Evolutionary conservation across 192 early-diverging fungal genomes (phyloP).

Genomic region (Umbelopsis ramanniana): DNA sequence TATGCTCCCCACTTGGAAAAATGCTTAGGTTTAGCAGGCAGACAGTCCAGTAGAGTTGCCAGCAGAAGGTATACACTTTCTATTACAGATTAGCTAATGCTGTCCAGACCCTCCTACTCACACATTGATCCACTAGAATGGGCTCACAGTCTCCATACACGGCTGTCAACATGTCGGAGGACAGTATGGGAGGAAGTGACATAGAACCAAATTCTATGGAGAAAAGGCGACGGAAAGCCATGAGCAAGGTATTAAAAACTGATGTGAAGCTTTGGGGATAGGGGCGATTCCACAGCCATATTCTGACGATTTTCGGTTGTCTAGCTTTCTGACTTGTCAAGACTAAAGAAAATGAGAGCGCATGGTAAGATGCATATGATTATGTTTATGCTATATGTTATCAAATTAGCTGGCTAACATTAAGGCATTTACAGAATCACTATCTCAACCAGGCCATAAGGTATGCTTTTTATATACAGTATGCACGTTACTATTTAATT

Average conservation of each 20-base stretch:
- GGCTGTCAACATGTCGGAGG: conserved; percentile 25
- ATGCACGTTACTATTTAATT: neutral
- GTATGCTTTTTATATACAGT: neutral
- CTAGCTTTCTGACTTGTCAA: conserved; percentile 10
- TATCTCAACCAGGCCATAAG: neutral
- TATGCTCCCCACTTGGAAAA: conserved; percentile 94
- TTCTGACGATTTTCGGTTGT: neutral
- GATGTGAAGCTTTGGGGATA: neutral
- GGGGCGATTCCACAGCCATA: neutral
- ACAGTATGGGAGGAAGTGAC: conserved; percentile 15
- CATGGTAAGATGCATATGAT: neutral
- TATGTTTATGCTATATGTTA: too few species aligned
- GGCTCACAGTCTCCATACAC: conserved; percentile 32
- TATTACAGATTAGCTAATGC: too few species aligned
- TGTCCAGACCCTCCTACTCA: neutral
- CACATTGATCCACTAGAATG: conserved; percentile 20
- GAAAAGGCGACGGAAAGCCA: conserved; percentile 5
- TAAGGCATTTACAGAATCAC: neutral
- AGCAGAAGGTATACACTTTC: conserved; percentile 46
- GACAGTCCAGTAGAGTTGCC: conserved; percentile 61
- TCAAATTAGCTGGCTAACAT: neutral
- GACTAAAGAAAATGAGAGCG: conserved; percentile 17
- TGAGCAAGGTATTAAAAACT: neutral
- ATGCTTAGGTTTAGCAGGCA: conserved; percentile 83
- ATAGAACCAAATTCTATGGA: neutral